Base-by-base conservation (phyloP, 2,329 filamentous ascomycete genomes). In the Fusarium foetens region DNA sequence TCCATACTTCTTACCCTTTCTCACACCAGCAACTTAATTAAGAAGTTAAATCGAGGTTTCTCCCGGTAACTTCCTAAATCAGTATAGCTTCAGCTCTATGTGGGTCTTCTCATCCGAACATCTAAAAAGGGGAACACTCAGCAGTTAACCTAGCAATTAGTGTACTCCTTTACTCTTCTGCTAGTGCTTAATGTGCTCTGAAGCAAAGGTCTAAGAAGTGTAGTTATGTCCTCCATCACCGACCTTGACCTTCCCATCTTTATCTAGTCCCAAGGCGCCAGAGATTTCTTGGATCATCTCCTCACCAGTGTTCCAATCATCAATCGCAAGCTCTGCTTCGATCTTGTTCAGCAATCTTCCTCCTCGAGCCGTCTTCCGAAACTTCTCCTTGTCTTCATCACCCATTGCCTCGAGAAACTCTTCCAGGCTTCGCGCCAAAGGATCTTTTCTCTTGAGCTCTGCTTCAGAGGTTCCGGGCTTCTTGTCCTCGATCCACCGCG, bases 11-110 rank as follows among this genome's bases (percentile, higher is more conserved):
- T 29, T 46, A n/a, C 8, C 1, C 19, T 29, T 31, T 48, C 45
- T 29, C 43, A 29, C 6, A 11, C 8, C 8, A 46, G 19, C 12
- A 16, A 11, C 43, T 9, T 0, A 29, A 29, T 11, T 29, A 3
- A n/a, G 25, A n/a, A 46, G 43, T 29, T 29, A 4, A 21, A 29
- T 8, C 0, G 43, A 16, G 4, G 8, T 16, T 0, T 46, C 43
- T 46, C 43, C 0, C 1, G 0, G 1, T 16, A 27, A 29, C 25
- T 46, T 8, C 25, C 4, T 1, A 46, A 10, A 21, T 1, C 0
- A 16, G 43, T 29, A 46, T 46, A n/a, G 25, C 0, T 0, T 8
- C 6, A 5, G 4, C 0, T 0, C 3, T 11, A 2, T 46, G 1
- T 46, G 43, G 43, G 43, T n/a, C 43, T 46, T 29, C 43, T 46